A percentile compares a stretch with the other conserved stretches of the same genome.
These are phyloP conservation scores for Apiotrichum domesticum DNA, from an alignment of 1,284 basidiomycete genomes.

Conservation along the genomic window DNA sequence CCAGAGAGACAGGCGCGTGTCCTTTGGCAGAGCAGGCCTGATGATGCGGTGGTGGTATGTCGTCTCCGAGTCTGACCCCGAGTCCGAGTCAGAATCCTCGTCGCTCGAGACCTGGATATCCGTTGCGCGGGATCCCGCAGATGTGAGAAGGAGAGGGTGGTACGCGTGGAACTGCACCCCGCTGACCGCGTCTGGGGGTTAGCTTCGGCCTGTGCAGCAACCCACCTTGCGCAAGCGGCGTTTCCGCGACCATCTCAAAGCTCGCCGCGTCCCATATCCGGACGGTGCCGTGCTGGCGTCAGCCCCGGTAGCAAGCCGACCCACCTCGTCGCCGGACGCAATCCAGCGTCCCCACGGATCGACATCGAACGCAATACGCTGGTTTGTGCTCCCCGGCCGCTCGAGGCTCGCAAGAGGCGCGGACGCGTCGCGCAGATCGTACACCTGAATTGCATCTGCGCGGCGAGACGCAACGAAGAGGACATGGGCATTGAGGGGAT, in stretches of 20 bases:
- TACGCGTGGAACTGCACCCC: slow-evolving; percentile 42
- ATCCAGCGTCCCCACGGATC: slow-evolving; percentile 66
- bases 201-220: neutral
- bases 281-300: slow-evolving; percentile 28
- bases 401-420: slow-evolving; percentile 20
- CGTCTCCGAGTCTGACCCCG: neutral
- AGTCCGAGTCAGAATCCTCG: slow-evolving; percentile 4
- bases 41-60: neutral
- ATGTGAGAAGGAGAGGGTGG: slow-evolving; percentile 31
- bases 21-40: neutral
- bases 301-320: slow-evolving; percentile 13
- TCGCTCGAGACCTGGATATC: neutral
- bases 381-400: slow-evolving; percentile 58
- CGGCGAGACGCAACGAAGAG: slow-evolving; percentile 73
- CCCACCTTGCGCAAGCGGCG: slow-evolving; percentile 18
- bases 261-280: slow-evolving; percentile 35
- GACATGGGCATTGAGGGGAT: slow-evolving; percentile 62
- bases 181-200: slow-evolving; percentile 33
- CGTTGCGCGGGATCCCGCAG: slow-evolving; percentile 27
- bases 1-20: slow-evolving; percentile 10
- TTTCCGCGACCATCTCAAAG: slow-evolving; percentile 12
- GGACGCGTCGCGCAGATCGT: slow-evolving; percentile 65
- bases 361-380: slow-evolving; percentile 68
- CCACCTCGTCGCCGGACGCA: slow-evolving; percentile 64
- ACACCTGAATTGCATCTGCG: slow-evolving; percentile 60